These are phyloP conservation scores for Bipolaris sorokiniana DNA, from an alignment of 2,329 filamentous ascomycete genomes.

Conservation along the genomic window DNA sequence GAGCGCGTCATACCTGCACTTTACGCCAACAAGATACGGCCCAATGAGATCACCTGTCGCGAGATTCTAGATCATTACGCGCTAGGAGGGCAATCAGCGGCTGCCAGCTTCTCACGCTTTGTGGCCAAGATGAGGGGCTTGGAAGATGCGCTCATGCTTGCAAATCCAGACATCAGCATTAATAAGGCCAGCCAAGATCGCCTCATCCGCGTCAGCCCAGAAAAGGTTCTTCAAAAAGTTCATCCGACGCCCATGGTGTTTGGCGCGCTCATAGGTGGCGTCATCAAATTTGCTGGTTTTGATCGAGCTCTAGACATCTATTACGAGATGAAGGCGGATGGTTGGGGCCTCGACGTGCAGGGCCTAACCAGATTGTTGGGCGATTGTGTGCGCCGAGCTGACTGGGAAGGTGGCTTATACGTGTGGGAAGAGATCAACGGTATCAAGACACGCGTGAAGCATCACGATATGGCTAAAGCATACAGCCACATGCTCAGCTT, in stretches of 20 bases:
- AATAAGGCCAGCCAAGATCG: conserved; percentile 38
- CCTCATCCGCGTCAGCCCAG: conserved; percentile 30
- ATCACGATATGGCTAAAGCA: conserved; percentile 33
- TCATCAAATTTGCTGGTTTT: conserved; percentile 54
- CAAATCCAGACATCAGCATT: conserved; percentile 48
- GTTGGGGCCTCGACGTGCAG: conserved; percentile 54
- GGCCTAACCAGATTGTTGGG: conserved; percentile 50
- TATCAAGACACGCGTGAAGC: conserved; percentile 34
- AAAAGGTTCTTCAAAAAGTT: conserved; percentile 52
- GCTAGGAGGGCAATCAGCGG: conserved; percentile 28
- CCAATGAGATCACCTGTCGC: conserved; percentile 54
- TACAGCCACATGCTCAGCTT: conserved; percentile 44
- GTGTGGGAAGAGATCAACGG: conserved; percentile 53
- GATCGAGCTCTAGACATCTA: conserved; percentile 52
- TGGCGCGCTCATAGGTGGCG: conserved; percentile 50
- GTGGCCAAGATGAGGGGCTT: conserved; percentile 53
- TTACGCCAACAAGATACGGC: conserved; percentile 49
- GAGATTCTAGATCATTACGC: conserved; percentile 52
- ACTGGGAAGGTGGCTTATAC: conserved; percentile 45
- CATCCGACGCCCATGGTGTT: conserved; percentile 55
- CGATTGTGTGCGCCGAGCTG: conserved; percentile 49
- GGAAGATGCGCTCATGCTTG: conserved; percentile 49
- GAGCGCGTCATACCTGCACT: conserved; percentile 41
- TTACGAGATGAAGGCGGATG: conserved; percentile 51
- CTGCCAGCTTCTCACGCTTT: conserved; percentile 46